Conservation (phyloP, 2,329 filamentous ascomycete genomes). For the Pseudogymnoascus verrucosus region DNA sequence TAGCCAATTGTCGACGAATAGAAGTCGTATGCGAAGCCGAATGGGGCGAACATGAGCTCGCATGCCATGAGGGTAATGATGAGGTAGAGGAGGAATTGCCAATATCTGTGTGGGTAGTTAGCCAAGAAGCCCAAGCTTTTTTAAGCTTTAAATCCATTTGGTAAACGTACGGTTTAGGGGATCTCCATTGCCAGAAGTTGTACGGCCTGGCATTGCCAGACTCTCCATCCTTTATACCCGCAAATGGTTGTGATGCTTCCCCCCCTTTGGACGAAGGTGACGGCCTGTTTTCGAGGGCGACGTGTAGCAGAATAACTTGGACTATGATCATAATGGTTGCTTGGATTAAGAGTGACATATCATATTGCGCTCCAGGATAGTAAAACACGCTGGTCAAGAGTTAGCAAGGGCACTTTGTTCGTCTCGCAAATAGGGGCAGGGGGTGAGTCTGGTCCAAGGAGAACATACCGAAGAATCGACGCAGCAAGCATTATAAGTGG, state of each 20-base stretch:
- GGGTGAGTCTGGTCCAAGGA: background rate
- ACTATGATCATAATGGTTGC: constrained; percentile 58
- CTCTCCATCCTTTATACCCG: constrained; percentile 29
- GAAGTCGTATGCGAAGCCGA: constrained; percentile 47
- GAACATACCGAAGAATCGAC: constrained; percentile 51
- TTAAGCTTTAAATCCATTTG: constrained; percentile 3
- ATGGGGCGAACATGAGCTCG: constrained; percentile 58
- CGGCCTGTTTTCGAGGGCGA: constrained; percentile 61
- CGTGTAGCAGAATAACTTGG: constrained; percentile 56
- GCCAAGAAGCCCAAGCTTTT: constrained; percentile 8
- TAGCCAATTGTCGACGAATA: constrained; percentile 66
- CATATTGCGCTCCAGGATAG: constrained; percentile 59
- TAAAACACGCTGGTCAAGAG: constrained; percentile 51
- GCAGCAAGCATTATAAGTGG: constrained; percentile 66
- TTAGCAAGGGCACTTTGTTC: constrained; percentile 11
- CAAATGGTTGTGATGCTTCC: constrained; percentile 55
- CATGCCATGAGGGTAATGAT: constrained; percentile 50
- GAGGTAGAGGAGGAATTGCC: constrained; percentile 67
- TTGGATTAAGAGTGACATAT: constrained; percentile 54
- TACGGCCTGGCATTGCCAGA: constrained; percentile 51
- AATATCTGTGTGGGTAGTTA: constrained; percentile 47
- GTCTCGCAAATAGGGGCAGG: background rate
- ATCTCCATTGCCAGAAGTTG: constrained; percentile 77
- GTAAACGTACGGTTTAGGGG: constrained; percentile 49
- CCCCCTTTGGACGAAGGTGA: constrained; percentile 51